Evolutionary conservation across 345 rosid genomes (phyloP).

Genomic region (Brassica cretica): DNA sequence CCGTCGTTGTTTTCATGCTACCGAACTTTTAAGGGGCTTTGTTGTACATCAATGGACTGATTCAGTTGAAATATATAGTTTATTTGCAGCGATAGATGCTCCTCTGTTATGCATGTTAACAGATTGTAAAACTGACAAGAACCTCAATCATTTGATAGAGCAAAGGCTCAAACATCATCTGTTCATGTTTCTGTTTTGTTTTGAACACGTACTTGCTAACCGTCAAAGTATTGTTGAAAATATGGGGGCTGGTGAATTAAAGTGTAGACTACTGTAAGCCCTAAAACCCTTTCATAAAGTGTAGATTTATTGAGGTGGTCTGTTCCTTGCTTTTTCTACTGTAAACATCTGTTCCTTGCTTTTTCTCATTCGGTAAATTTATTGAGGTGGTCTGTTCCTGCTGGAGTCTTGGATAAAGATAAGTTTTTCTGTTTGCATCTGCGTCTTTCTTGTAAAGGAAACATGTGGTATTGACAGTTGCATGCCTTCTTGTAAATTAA

Average conservation of each 20-base stretch:
- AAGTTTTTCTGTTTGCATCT: conserved; percentile 17
- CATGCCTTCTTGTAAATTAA: conserved; percentile 7
- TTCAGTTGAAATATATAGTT: conserved; percentile 1
- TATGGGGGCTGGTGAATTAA: conserved; percentile 9
- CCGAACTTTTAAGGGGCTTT: neutral
- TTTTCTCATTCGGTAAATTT: neutral
- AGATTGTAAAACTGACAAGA: conserved; percentile 12
- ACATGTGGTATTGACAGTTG: conserved; percentile 4
- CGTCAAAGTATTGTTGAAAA: conserved; percentile 6
- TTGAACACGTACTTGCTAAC: neutral
- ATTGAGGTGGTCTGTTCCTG: conserved; percentile 8
- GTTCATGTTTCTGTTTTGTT: conserved; percentile 15
- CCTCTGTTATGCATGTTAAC: conserved; percentile 15
- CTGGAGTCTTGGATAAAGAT: conserved; percentile 13
- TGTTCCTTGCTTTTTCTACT: neutral
- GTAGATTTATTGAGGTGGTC: neutral
- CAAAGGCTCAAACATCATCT: conserved; percentile 18
- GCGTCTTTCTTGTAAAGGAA: conserved; percentile 18
- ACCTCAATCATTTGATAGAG: conserved; percentile 16
- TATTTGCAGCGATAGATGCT: neutral
- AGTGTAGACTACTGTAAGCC: conserved; percentile 7
- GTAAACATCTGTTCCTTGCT: neutral
- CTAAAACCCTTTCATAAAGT: neutral
- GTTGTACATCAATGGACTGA: conserved; percentile 8
- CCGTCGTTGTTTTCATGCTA: conserved; percentile 14